Percentiles rank a stretch among this genome's conserved stretches.
These are phyloP conservation scores for Pulveroboletus ravenelii DNA, from an alignment of 768 basidiomycete genomes.

Conservation along the genomic window DNA sequence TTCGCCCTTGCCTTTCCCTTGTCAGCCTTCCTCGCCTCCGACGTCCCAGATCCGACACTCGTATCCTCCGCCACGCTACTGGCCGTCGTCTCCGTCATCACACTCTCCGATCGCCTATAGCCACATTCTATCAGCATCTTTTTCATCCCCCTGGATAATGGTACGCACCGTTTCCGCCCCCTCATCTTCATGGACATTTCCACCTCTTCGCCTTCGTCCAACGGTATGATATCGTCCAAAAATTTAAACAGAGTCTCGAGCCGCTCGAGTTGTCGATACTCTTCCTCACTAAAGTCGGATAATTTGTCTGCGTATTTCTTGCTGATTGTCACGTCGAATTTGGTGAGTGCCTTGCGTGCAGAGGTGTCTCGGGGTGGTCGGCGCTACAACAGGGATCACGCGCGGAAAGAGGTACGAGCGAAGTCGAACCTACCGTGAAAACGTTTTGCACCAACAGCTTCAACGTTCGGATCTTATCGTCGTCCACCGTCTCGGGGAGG, in stretches of 20 bases:
- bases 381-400: slow-evolving; percentile 37
- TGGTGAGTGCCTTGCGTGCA: slow-evolving; percentile 63
- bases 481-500: slow-evolving; percentile 67
- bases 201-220: slow-evolving; percentile 55
- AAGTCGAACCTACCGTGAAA: slow-evolving; percentile 7
- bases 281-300: slow-evolving; percentile 66
- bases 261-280: slow-evolving; percentile 59
- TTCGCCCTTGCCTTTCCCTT: slow-evolving; percentile 31
- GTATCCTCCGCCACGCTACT: slow-evolving; percentile 37
- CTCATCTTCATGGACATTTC: slow-evolving; percentile 40
- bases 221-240: slow-evolving; percentile 65
- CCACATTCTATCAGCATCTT: background rate
- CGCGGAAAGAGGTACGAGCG: too few species aligned
- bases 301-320: slow-evolving; percentile 74
- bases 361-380: slow-evolving; percentile 55
- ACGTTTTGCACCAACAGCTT: slow-evolving; percentile 54
- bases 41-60: slow-evolving; percentile 32
- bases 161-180: slow-evolving; percentile 44
- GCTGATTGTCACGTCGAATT: slow-evolving; percentile 59
- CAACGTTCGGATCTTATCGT: slow-evolving; percentile 58
- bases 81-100: slow-evolving; percentile 40
- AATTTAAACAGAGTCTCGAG: slow-evolving; percentile 64
- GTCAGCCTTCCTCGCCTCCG: slow-evolving; percentile 12
- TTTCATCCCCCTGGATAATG: too few species aligned
- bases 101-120: slow-evolving; percentile 57